A percentile compares a stretch with the other conserved stretches of the same genome.
Conservation (phyloP, 1,284 basidiomycete genomes). For the Cutaneotrichosporon cutaneum region DNA sequence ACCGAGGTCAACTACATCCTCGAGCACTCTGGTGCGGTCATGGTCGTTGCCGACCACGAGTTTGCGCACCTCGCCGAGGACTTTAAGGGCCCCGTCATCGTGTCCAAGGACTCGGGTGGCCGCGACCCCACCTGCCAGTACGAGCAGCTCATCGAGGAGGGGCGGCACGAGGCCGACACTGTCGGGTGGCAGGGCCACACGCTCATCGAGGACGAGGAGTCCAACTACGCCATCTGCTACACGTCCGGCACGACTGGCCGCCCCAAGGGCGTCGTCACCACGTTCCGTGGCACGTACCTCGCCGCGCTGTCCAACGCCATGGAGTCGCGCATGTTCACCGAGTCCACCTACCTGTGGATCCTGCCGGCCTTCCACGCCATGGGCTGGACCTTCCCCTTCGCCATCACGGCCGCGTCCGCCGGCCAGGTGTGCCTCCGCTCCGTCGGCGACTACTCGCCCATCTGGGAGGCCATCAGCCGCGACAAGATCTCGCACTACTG, state of each 20-base stretch:
- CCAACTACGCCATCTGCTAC: slow-evolving; percentile 26
- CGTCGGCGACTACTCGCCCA: slow-evolving; percentile 24
- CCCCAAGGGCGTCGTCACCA: slow-evolving; percentile 26
- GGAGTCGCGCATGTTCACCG: slow-evolving; percentile 24
- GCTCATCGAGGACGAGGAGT: slow-evolving; percentile 27
- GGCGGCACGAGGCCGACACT: slow-evolving; percentile 20
- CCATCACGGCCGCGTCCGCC: slow-evolving; percentile 14
- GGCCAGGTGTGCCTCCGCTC: slow-evolving; percentile 26
- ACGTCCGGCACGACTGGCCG: slow-evolving; percentile 26
- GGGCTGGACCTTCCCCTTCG: slow-evolving; percentile 27
- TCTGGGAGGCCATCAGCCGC: slow-evolving; percentile 22
- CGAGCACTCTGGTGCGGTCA: slow-evolving; percentile 20
- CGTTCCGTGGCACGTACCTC: slow-evolving; percentile 25
- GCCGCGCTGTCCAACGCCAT: slow-evolving; percentile 20
- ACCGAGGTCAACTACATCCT: slow-evolving; percentile 27
- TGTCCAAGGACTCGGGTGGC: slow-evolving; percentile 20
- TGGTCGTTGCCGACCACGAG: slow-evolving; percentile 24
- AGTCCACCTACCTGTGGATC: slow-evolving; percentile 39
- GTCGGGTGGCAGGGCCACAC: slow-evolving; percentile 20
- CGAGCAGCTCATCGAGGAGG: slow-evolving; percentile 23
- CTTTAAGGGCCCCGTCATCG: slow-evolving; percentile 25
- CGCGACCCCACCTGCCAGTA: slow-evolving; percentile 21
- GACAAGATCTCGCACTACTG: slow-evolving; percentile 22
- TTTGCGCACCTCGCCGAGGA: slow-evolving; percentile 21
- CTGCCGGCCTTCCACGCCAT: slow-evolving; percentile 28